A percentile compares a stretch with the other conserved stretches of the same genome.
These are phyloP conservation scores for Saccharomycopsis oosterbeekiorum DNA, from an alignment of 805 yeast genomes.

Conservation along the genomic window DNA sequence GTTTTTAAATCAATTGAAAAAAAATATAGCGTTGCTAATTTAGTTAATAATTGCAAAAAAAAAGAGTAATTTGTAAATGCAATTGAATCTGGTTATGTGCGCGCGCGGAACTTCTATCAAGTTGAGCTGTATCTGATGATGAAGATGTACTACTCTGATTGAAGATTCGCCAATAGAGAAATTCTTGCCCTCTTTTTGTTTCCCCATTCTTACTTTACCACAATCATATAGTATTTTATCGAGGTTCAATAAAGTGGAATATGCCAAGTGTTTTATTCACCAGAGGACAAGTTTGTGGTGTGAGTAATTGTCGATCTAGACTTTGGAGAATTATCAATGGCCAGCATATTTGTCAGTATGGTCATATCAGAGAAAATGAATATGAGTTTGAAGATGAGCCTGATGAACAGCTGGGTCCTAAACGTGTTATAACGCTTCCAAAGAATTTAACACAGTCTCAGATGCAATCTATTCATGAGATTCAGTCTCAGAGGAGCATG, in stretches of 20 bases:
- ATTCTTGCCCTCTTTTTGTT: no score
- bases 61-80: no score
- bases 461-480: constrained; percentile 22
- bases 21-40: no score
- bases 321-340: constrained; percentile 71
- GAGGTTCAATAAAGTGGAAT: neutral
- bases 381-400: constrained; percentile 75
- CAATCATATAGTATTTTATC: no score
- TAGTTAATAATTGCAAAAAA: no score
- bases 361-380: constrained; percentile 80
- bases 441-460: constrained; percentile 29
- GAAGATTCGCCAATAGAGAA: no score
- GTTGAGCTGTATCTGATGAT: no score
- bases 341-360: constrained; percentile 73
- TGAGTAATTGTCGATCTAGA: constrained; percentile 76
- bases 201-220: no score
- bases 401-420: constrained; percentile 43
- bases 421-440: constrained; percentile 47
- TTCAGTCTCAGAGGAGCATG: constrained; percentile 19
- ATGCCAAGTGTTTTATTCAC: constrained; percentile 30
- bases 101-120: no score
- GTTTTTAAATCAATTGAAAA: no score
- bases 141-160: no score
- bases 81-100: no score
- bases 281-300: constrained; percentile 80